Conservation (phyloP, 2,329 filamentous ascomycete species). For the Magnaporthales sp. region DNA sequence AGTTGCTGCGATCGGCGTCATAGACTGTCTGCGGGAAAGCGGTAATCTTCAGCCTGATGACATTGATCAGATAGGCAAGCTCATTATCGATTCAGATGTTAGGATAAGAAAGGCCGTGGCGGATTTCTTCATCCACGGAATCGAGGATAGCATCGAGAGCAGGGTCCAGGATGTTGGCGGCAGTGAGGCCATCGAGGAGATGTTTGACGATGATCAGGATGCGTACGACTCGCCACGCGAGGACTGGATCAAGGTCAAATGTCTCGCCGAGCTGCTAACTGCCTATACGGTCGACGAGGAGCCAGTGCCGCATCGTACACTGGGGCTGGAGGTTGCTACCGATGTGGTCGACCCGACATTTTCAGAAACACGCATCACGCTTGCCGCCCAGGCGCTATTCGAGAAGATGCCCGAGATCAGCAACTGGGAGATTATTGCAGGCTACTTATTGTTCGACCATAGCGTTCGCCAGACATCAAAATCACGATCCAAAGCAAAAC, state of each 20-base stretch:
- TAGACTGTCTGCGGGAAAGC: constrained; percentile 73
- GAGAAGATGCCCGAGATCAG: constrained; percentile 72
- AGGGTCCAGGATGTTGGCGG: constrained; percentile 81
- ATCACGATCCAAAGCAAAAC: constrained; percentile 17
- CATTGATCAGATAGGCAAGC: constrained; percentile 76
- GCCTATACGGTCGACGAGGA: constrained; percentile 65
- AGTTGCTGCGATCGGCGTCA: constrained; percentile 68
- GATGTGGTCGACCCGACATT: constrained; percentile 54
- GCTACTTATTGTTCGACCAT: constrained; percentile 89
- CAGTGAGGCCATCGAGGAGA: constrained; percentile 65
- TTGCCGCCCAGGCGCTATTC: constrained; percentile 79
- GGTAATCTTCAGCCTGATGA: constrained; percentile 87
- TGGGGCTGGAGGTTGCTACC: constrained; percentile 30
- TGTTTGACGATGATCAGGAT: constrained; percentile 62
- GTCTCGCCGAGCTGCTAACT: constrained; percentile 73
- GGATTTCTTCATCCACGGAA: constrained; percentile 80
- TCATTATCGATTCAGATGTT: constrained; percentile 82
- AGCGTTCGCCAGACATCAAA: constrained; percentile 52
- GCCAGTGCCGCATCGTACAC: constrained; percentile 10
- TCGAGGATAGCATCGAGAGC: constrained; percentile 70
- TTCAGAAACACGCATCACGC: constrained; percentile 72
- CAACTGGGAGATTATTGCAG: constrained; percentile 81
- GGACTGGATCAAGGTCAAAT: constrained; percentile 89
- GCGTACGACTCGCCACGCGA: constrained; percentile 68
- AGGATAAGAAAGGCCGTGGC: constrained; percentile 83